Evolutionary conservation across 148 eudicot genomes (phyloP).

Genomic region (Arctostaphylos glauca): DNA sequence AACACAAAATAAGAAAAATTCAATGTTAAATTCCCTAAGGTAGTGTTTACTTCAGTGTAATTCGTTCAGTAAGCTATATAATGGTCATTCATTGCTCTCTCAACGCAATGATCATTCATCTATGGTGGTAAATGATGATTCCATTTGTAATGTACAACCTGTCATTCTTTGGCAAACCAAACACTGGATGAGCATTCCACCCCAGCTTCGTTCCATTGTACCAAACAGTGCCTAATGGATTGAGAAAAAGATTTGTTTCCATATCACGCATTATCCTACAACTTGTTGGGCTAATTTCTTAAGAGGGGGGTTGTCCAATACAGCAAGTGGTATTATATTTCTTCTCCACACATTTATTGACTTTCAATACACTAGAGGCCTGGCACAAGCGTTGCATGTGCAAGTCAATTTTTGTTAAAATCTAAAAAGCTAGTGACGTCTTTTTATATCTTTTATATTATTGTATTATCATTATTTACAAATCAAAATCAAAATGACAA

Average conservation of each 20-base stretch:
- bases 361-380: neutral
- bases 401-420: no score
- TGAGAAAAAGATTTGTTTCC: neutral
- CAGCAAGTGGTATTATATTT: neutral
- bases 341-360: neutral
- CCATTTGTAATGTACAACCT: neutral
- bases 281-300: neutral
- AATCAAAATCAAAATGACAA: no score
- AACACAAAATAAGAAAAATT: neutral
- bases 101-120: neutral
- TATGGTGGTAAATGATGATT: neutral
- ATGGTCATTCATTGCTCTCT: neutral
- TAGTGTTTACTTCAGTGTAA: neutral
- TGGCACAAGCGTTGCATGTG: no score
- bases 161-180: neutral
- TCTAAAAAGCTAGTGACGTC: no score
- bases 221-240: neutral
- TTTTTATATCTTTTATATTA: no score
- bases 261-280: neutral
- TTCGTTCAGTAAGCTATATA: neutral
- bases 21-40: neutral
- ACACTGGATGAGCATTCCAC: neutral
- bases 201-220: neutral
- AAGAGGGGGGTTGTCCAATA: neutral
- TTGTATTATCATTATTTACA: no score